These are phyloP conservation scores for Erythrophleum fordii DNA, from an alignment of 306 rosid species.

Conservation along the genomic window DNA sequence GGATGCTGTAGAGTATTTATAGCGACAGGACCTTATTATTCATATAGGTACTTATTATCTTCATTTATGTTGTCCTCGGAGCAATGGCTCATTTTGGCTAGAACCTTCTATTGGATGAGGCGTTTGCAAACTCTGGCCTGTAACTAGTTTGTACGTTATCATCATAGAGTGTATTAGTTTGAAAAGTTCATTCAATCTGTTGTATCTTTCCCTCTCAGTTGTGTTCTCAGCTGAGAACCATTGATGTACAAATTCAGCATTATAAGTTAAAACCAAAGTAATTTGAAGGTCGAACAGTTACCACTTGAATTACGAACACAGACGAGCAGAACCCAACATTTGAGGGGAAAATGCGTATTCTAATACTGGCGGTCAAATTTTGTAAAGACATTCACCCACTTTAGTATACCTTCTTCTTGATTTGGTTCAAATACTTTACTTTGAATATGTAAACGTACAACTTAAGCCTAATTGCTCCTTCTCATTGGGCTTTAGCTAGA, in stretches of 20 bases:
- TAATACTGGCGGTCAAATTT: background rate
- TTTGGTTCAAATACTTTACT: too few relatives aligned
- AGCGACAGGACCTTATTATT: slow-evolving; percentile 41
- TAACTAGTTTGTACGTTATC: slow-evolving; percentile 44
- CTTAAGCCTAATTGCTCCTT: too few relatives aligned
- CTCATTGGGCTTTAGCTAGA: too few relatives aligned
- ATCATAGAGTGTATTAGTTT: slow-evolving; percentile 19
- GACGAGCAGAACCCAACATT: background rate
- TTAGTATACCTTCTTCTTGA: too few relatives aligned
- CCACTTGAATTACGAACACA: background rate
- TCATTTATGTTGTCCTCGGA: slow-evolving; percentile 31
- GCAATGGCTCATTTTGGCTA: slow-evolving; percentile 43
- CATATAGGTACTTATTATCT: slow-evolving; percentile 37
- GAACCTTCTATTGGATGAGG: slow-evolving; percentile 51
- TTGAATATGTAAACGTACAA: too few relatives aligned
- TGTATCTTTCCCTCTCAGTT: slow-evolving; percentile 21
- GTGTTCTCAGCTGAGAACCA: slow-evolving; percentile 16
- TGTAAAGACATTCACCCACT: background rate
- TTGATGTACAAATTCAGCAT: background rate
- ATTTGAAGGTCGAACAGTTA: background rate
- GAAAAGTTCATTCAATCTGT: slow-evolving; percentile 4
- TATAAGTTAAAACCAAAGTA: background rate
- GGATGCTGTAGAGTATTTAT: slow-evolving; percentile 41
- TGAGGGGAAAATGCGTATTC: background rate
- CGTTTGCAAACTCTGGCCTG: slow-evolving; percentile 55